phyloP scores from a whole-genome alignment of 2,329 filamentous ascomycete species.

The Fusarium illudens region DNA sequence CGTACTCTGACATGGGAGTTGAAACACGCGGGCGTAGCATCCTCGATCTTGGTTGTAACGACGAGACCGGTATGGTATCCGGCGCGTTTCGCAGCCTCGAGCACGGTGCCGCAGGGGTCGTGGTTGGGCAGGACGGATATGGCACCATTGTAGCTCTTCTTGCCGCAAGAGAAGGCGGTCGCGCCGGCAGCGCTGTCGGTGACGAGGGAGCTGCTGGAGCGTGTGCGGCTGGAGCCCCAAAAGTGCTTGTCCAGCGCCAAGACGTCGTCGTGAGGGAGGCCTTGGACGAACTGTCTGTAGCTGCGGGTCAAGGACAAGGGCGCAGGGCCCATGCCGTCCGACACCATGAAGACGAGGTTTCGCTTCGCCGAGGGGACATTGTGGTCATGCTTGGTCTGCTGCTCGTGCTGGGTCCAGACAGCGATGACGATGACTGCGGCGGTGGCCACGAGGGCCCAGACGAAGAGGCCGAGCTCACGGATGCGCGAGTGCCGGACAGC shows the following conservation, averaged over 20 bases:
- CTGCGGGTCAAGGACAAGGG: slow-evolving; percentile 86
- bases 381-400: slow-evolving; percentile 54
- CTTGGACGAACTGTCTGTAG: slow-evolving; percentile 81
- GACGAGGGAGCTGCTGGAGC: slow-evolving; percentile 83
- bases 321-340: slow-evolving; percentile 96
- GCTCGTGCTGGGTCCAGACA: slow-evolving; percentile 78
- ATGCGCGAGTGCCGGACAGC: slow-evolving; percentile 53
- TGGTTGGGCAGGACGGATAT: slow-evolving; percentile 89
- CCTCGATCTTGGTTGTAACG: slow-evolving; percentile 84
- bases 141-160: slow-evolving; percentile 96
- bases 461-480: slow-evolving; percentile 78
- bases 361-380: slow-evolving; percentile 70
- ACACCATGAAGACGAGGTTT: slow-evolving; percentile 99
- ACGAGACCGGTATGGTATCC: slow-evolving; percentile 94
- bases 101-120: slow-evolving; percentile 86
- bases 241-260: slow-evolving; percentile 87
- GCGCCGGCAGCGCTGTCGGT: slow-evolving; percentile 98
- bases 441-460: slow-evolving; percentile 85
- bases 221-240: slow-evolving; percentile 88
- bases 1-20: slow-evolving; percentile 85
- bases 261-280: slow-evolving; percentile 76
- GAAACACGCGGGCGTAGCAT: slow-evolving; percentile 96
- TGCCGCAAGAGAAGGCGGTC: slow-evolving; percentile 91
- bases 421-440: slow-evolving; percentile 80
- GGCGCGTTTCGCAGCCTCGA: slow-evolving; percentile 91